Evolutionary conservation across 805 yeast genomes (phyloP).

Genomic region (Myxozyma lipomycoides): DNA sequence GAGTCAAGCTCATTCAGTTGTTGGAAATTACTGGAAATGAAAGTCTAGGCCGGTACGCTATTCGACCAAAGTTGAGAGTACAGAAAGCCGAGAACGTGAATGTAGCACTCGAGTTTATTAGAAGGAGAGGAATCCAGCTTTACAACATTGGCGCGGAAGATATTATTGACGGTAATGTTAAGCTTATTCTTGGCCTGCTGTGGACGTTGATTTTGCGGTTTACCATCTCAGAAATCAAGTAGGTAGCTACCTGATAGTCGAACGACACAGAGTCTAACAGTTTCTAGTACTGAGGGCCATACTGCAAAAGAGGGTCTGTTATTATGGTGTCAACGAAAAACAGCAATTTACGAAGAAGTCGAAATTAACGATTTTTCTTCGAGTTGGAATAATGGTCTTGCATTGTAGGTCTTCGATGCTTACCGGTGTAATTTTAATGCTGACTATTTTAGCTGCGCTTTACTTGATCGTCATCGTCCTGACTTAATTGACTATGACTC

Average conservation of each 20-base stretch:
- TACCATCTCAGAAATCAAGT: constrained; percentile 39
- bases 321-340: constrained; percentile 52
- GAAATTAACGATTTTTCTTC: constrained; percentile 48
- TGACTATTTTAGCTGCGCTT: constrained; percentile 36
- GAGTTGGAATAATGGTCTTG: constrained; percentile 53
- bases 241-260: neutral
- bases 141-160: constrained; percentile 62
- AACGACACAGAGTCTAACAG: neutral
- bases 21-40: constrained; percentile 40
- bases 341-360: constrained; percentile 40
- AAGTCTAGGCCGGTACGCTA: constrained; percentile 36
- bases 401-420: constrained; percentile 35
- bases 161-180: constrained; percentile 90
- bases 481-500: constrained; percentile 40
- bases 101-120: constrained; percentile 39
- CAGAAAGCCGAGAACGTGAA: constrained; percentile 41
- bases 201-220: constrained; percentile 53
- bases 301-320: constrained; percentile 45
- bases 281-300: constrained; percentile 37
- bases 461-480: constrained; percentile 44
- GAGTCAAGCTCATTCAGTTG: constrained; percentile 39
- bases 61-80: constrained; percentile 37
- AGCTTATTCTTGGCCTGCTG: constrained; percentile 81
- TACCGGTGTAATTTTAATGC: neutral
- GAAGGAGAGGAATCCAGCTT: constrained; percentile 38